Percentiles rank a stretch among this genome's conserved stretches.
These are phyloP conservation scores for Chrysanthemum seticuspe DNA, from an alignment of 129 eudicot genomes.

Conservation along the genomic window DNA sequence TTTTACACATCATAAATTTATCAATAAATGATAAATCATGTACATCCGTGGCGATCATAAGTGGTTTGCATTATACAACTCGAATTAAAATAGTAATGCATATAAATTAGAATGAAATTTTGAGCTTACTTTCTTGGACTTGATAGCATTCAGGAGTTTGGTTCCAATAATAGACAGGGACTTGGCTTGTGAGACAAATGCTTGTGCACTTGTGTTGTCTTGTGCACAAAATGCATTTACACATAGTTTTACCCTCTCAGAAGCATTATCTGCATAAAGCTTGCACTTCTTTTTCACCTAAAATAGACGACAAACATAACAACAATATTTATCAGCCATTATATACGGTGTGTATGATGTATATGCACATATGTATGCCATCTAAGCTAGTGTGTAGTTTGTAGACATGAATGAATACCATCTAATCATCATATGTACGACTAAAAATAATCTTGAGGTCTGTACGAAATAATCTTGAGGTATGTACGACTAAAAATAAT, in stretches of 20 bases:
- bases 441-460: too few species aligned
- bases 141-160: conserved; percentile 65
- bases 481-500: too few species aligned
- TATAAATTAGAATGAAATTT: not conserved
- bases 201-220: conserved; percentile 52
- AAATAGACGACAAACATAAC: conserved; percentile 4
- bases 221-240: conserved; percentile 68
- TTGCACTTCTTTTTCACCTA: conserved; percentile 73
- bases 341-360: too few species aligned
- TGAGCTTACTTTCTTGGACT: conserved; percentile 63
- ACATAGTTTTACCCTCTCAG: conserved; percentile 61
- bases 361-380: too few species aligned
- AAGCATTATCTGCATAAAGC: conserved; percentile 60
- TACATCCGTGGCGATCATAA: too few species aligned
- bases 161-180: conserved; percentile 41
- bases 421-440: too few species aligned
- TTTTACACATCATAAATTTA: not conserved
- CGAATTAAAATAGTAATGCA: too few species aligned
- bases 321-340: not conserved
- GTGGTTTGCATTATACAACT: too few species aligned
- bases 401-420: too few species aligned
- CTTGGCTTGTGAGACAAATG: conserved; percentile 64
- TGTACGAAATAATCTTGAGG: too few species aligned
- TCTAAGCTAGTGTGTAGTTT: too few species aligned
- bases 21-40: not conserved